These are phyloP conservation scores for Avena eriantha DNA, from an alignment of 176 grass and related monocot genomes.

Conservation along the genomic window DNA sequence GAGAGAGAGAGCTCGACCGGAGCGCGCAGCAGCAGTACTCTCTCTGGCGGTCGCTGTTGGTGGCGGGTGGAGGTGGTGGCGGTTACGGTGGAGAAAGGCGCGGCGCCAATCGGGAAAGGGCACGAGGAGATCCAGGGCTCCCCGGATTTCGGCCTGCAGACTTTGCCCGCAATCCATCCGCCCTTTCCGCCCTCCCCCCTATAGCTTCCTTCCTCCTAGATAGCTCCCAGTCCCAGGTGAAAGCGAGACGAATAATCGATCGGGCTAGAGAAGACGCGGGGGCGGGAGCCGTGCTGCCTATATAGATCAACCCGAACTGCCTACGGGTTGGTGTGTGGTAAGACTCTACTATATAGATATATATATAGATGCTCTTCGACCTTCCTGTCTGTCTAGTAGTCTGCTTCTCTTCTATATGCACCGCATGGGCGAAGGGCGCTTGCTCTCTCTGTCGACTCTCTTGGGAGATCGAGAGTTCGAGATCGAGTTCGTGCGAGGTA, in stretches of 20 bases:
- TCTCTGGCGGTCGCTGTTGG: constrained; percentile 68
- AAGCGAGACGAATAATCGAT: constrained; percentile 29
- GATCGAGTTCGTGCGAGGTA: not conserved
- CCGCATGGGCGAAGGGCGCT: not conserved
- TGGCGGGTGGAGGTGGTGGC: constrained; percentile 93
- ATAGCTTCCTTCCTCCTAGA: not conserved
- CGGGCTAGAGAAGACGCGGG: not conserved
- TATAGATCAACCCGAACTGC: constrained; percentile 21
- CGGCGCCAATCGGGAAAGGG: constrained; percentile 66
- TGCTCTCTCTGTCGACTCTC: not conserved
- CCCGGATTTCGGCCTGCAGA: constrained; percentile 68
- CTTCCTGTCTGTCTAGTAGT: no score
- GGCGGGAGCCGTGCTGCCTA: no score
- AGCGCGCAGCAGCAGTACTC: not conserved
- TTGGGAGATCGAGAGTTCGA: not conserved
- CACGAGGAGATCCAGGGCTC: constrained; percentile 55
- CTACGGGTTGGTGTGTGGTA: constrained; percentile 42
- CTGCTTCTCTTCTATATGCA: not conserved
- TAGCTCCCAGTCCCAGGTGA: constrained; percentile 29
- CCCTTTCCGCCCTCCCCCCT: constrained; percentile 46
- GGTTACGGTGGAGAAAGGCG: constrained; percentile 76
- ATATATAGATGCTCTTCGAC: not conserved
- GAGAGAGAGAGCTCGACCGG: not conserved
- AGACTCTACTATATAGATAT: not conserved
- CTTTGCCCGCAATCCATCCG: constrained; percentile 96